phyloP scores from a whole-genome alignment of 1,284 basidiomycete species.

The Pisolithus thermaeus region DNA sequence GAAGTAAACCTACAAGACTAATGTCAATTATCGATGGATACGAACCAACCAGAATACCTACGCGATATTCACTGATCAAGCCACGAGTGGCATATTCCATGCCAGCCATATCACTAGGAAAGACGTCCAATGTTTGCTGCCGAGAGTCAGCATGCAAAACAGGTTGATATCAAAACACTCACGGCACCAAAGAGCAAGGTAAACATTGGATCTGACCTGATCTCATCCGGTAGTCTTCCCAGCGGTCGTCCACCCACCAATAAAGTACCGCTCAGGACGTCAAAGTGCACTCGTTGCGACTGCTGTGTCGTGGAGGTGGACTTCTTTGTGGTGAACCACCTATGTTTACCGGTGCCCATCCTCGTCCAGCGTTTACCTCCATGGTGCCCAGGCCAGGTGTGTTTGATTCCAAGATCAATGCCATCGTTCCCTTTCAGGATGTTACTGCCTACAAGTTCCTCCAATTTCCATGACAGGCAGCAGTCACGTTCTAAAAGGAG shows the following conservation, averaged over 20 bases:
- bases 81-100: too few species aligned
- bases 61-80: too few species aligned
- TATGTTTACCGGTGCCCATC: slow-evolving; percentile 22
- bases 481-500: slow-evolving; percentile 23
- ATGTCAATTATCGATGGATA: not conserved
- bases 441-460: slow-evolving; percentile 10
- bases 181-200: slow-evolving; percentile 28
- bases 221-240: slow-evolving; percentile 31
- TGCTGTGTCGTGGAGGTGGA: slow-evolving; percentile 3
- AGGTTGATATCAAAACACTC: not conserved
- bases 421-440: slow-evolving; percentile 15
- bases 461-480: slow-evolving; percentile 26
- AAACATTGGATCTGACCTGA: slow-evolving; percentile 31
- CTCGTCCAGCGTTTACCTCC: slow-evolving; percentile 28
- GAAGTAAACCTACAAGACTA: not conserved
- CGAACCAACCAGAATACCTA: not conserved
- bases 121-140: not conserved
- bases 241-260: slow-evolving; percentile 37
- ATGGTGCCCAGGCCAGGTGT: slow-evolving; percentile 33
- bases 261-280: slow-evolving; percentile 38
- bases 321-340: slow-evolving; percentile 33
- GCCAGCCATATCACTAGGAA: too few species aligned
- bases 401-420: slow-evolving; percentile 31
- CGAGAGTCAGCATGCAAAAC: not conserved
- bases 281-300: slow-evolving; percentile 29